Evolutionary conservation across 2,329 filamentous ascomycete species (phyloP).

Genomic region (Cephalotrichum gorgonifer): DNA sequence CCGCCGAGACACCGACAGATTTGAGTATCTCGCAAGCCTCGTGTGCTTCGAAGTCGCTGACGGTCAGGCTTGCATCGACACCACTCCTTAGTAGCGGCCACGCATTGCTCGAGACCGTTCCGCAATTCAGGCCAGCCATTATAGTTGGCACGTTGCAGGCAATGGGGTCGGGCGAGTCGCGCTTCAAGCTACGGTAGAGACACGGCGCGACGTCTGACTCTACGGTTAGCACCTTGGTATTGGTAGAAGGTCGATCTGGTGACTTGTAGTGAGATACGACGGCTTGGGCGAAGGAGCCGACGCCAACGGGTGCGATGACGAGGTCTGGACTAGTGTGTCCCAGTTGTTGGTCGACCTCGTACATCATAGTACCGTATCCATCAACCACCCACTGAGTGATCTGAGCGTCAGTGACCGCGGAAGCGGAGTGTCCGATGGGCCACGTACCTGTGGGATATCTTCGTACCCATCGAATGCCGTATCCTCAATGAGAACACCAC

Average conservation of each 20-base stretch:
- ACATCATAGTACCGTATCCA: constrained; percentile 64
- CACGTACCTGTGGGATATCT: constrained; percentile 37
- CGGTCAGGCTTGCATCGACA: constrained; percentile 48
- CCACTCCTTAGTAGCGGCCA: constrained; percentile 50
- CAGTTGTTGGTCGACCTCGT: constrained; percentile 54
- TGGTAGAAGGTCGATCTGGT: constrained; percentile 9
- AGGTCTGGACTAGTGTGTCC: constrained; percentile 27
- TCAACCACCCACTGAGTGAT: constrained; percentile 57
- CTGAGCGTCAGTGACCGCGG: background rate
- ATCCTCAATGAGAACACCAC: constrained; percentile 55
- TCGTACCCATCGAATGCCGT: constrained; percentile 57
- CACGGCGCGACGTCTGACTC: constrained; percentile 59
- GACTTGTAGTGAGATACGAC: constrained; percentile 56
- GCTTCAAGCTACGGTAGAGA: constrained; percentile 40
- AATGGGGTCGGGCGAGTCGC: constrained; percentile 36
- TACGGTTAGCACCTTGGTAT: constrained; percentile 46
- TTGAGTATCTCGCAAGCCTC: constrained; percentile 43
- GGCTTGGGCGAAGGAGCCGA: constrained; percentile 62
- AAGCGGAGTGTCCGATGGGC: background rate
- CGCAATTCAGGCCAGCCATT: constrained; percentile 67
- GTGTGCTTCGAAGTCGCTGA: constrained; percentile 55
- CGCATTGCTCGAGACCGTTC: constrained; percentile 53
- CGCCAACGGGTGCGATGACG: constrained; percentile 58
- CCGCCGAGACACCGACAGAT: constrained; percentile 33
- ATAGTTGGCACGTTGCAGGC: constrained; percentile 48